Percentiles rank a stretch among this genome's conserved stretches.
Conservation (phyloP, 2,329 filamentous ascomycete species). For the Domatiomyces globalis region DNA sequence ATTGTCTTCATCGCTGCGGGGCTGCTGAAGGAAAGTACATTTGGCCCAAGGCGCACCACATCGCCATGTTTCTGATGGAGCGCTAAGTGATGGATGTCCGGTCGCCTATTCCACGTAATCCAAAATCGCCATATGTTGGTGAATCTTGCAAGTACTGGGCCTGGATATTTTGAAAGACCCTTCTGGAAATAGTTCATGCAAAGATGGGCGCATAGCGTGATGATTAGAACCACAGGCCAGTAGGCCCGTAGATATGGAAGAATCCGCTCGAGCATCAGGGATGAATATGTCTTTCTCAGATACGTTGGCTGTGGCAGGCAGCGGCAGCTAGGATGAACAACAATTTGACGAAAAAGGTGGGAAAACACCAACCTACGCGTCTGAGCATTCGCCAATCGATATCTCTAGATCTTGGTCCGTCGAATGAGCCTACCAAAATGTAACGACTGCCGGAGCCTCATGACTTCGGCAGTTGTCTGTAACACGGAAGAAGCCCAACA, state of each 20-base stretch:
- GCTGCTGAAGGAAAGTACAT: slow-evolving; percentile 57
- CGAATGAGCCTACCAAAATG: too few relatives aligned
- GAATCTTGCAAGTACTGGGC: slow-evolving; percentile 51
- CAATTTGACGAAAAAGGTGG: too few relatives aligned
- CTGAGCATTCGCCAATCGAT: too few relatives aligned
- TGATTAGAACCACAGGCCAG: slow-evolving; percentile 10
- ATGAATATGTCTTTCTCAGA: neutral
- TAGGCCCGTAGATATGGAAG: slow-evolving; percentile 9
- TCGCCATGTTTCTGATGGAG: slow-evolving; percentile 60
- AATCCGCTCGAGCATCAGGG: slow-evolving; percentile 14
- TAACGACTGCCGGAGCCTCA: neutral
- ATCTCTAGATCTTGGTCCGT: too few relatives aligned
- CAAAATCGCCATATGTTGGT: slow-evolving; percentile 64
- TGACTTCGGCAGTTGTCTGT: neutral
- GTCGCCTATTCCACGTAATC: slow-evolving; percentile 50
- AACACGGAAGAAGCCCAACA: neutral
- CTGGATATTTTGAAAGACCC: slow-evolving; percentile 42
- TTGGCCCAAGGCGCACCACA: slow-evolving; percentile 61
- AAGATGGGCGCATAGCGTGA: slow-evolving; percentile 10
- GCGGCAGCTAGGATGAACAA: neutral
- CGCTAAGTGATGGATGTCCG: slow-evolving; percentile 53
- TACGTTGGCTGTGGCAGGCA: neutral
- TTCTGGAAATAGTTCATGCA: slow-evolving; percentile 16
- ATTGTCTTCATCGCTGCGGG: slow-evolving; percentile 60
- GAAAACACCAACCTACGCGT: too few relatives aligned